Evolutionary conservation across 2,329 filamentous ascomycete genomes (phyloP), one percentile per base, ranked within the genome.

Genomic region (Stenocarpella maydis): DNA sequence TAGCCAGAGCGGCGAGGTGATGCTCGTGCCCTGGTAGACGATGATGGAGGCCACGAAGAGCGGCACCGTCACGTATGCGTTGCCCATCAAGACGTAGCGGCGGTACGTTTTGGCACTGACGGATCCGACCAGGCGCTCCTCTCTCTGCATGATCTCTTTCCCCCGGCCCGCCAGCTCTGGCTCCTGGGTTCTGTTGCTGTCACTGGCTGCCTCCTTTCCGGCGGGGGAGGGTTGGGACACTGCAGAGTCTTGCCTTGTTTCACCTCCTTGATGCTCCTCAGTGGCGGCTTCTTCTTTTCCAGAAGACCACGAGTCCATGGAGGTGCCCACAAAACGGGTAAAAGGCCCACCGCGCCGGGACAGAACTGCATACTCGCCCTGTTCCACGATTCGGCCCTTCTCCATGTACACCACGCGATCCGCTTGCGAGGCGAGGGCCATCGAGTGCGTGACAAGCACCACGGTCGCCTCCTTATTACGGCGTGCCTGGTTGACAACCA

Each of bases 341-440:
- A 67, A 67, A 5, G 64, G 64, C 4, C 64, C 64, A 31, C 54
- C 28, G 17, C 64, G 52, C 4, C 52, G 28, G 47, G 52, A 55
- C 28, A 67, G 41, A 41, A 58, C 31, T 21, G 64, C 1, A 24
- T 58, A 92, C 0, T 89, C 89, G 68, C 89, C 90, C 26, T 91
- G 82, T 4, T 88, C 87, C 72, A 87, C 82, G 54, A 92, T 87
- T 2, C 77, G 81, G 0, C 90, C 91, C n/a, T 91, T 85, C 50
- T 91, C 85, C 82, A 93, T 89, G 81, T 88, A 87, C 31, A 92
- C 84, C 64, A 92, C 88, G 19, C 89, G 83, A 74, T 92, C 90
- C 71, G 91, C 47, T 88, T 86, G 73, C 82, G 87, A n/a, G 90
- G 83, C 24, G 91, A 75, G 69, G 5, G 58, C 66, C 88, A 74